Evolutionary conservation across 140 eudicot species (phyloP).

Genomic region (Senecio squalidus): DNA sequence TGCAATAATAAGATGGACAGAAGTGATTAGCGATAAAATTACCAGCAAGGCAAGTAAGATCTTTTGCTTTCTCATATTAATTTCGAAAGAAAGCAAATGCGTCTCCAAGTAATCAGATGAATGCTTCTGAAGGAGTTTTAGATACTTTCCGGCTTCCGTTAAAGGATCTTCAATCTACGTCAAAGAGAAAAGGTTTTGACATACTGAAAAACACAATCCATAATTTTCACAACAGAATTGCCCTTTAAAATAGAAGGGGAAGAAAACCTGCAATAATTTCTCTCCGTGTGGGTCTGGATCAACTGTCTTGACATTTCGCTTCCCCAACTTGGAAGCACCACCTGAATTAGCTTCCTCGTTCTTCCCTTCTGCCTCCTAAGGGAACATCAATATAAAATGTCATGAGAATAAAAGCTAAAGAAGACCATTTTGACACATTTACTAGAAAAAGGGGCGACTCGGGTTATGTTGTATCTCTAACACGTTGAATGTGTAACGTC

Average conservation of each 20-base stretch:
- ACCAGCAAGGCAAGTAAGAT: conserved; percentile 90
- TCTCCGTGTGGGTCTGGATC: conserved; percentile 94
- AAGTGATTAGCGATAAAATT: not conserved
- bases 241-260: no score
- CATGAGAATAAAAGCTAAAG: not conserved
- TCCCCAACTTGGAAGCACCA: conserved; percentile 62
- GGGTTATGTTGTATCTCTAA: not conserved
- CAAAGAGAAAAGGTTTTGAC: conserved; percentile 3
- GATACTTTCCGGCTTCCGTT: conserved; percentile 83
- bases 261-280: conserved; percentile 79
- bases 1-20: not conserved
- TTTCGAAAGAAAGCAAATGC: conserved; percentile 85
- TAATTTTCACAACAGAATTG: no score
- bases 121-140: conserved; percentile 91
- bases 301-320: conserved; percentile 69
- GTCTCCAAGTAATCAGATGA: conserved; percentile 87
- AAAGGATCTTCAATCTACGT: conserved; percentile 84
- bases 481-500: not conserved
- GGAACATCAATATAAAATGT: not conserved
- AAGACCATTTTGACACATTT: not conserved
- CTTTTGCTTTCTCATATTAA: conserved; percentile 84
- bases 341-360: conserved; percentile 57
- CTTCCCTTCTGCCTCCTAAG: conserved; percentile 89
- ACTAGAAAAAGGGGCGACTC: not conserved
- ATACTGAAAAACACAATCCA: no score